Evolutionary conservation across 495 filamentous ascomycete species (phyloP).

Genomic region (Penicillium paxilli): DNA sequence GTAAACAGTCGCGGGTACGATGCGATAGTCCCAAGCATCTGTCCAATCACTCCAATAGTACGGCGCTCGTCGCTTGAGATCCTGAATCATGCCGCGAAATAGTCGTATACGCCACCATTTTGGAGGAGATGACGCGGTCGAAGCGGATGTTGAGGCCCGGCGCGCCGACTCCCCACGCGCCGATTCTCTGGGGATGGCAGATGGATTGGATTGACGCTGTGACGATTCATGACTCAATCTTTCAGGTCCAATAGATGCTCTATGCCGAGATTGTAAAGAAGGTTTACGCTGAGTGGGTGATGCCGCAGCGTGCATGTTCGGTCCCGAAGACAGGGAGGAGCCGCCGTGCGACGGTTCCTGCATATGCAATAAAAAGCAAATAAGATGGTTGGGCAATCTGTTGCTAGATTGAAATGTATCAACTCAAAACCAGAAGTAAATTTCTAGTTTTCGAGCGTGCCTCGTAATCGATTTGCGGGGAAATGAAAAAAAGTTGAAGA

Average conservation of each 20-base stretch:
- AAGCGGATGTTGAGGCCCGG: slow-evolving; percentile 11
- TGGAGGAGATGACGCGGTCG: slow-evolving; percentile 13
- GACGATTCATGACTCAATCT: slow-evolving; percentile 12
- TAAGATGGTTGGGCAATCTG: background rate
- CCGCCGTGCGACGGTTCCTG: slow-evolving; percentile 23
- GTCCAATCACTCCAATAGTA: slow-evolving; percentile 78
- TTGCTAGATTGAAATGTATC: no score
- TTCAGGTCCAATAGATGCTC: slow-evolving; percentile 20
- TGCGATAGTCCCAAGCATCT: slow-evolving; percentile 84
- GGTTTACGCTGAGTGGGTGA: slow-evolving; percentile 29
- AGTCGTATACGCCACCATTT: slow-evolving; percentile 64
- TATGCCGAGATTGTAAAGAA: slow-evolving; percentile 33
- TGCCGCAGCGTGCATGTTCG: slow-evolving; percentile 29
- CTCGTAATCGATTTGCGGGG: slow-evolving; percentile 4
- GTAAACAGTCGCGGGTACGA: slow-evolving; percentile 78
- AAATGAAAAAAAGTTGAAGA: slow-evolving; percentile 18
- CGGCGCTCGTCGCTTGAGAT: slow-evolving; percentile 69
- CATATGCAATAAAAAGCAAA: slow-evolving; percentile 1
- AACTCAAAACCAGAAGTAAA: no score
- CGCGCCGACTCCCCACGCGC: slow-evolving; percentile 3
- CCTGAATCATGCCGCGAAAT: slow-evolving; percentile 68
- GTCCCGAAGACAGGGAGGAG: slow-evolving; percentile 19
- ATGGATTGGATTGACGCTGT: slow-evolving; percentile 10
- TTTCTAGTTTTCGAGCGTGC: no score
- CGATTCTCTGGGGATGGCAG: slow-evolving; percentile 10